These are phyloP conservation scores for Xerocomus brunneocitrinus DNA, from an alignment of 768 basidiomycete genomes.

Conservation along the genomic window DNA sequence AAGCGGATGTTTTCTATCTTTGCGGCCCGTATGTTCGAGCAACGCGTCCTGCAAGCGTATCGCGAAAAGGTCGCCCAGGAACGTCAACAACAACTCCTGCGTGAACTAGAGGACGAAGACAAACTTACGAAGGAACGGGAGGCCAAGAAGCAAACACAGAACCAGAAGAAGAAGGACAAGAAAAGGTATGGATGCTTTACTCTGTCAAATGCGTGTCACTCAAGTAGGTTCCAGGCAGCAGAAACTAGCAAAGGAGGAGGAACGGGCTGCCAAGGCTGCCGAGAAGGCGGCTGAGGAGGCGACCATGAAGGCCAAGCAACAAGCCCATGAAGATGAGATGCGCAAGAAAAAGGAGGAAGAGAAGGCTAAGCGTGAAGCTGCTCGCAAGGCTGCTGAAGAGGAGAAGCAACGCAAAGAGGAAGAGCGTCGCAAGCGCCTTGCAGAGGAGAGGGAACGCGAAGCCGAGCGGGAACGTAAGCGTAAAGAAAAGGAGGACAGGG, in stretches of 20 bases:
- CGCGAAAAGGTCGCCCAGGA: conserved; percentile 96
- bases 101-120: conserved; percentile 95
- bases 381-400: conserved; percentile 74
- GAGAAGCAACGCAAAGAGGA: conserved; percentile 82
- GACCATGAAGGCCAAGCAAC: conserved; percentile 68
- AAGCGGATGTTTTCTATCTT: conserved; percentile 99
- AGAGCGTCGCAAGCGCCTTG: conserved; percentile 68
- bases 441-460: conserved; percentile 78
- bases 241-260: conserved; percentile 90
- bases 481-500: conserved; percentile 68
- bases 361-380: conserved; percentile 68
- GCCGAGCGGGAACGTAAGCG: conserved; percentile 70
- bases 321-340: conserved; percentile 73
- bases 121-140: conserved; percentile 81
- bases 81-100: conserved; percentile 85
- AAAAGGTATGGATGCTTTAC: conserved; percentile 60
- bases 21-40: conserved; percentile 99
- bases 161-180: conserved; percentile 99
- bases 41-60: conserved; percentile 93
- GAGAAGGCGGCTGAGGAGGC: conserved; percentile 87
- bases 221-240: conserved; percentile 56
- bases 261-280: conserved; percentile 75
- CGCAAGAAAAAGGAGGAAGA: conserved; percentile 86
- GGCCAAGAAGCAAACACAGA: conserved; percentile 86
- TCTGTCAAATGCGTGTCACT: conserved; percentile 2